These are phyloP conservation scores for Phytophthora tentaculata DNA, from an alignment of 352 stramenopile species.

Conservation along the genomic window DNA sequence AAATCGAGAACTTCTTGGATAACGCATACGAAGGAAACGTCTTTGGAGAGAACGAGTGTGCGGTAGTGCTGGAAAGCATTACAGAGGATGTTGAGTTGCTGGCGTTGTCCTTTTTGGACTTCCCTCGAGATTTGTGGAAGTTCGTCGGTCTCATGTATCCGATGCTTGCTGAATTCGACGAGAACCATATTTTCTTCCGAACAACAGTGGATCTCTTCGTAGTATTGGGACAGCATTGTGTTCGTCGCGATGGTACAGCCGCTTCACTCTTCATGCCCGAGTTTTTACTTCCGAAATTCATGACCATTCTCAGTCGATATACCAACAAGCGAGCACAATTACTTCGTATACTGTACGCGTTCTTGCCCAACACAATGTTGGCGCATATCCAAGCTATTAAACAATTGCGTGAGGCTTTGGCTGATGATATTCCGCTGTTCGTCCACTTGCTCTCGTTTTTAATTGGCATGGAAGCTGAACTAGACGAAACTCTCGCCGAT, in stretches of 20 bases:
- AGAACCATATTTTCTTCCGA: constrained; percentile 52
- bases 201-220: constrained; percentile 41
- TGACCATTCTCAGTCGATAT: constrained; percentile 28
- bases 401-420: constrained; percentile 66
- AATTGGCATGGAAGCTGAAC: constrained; percentile 69
- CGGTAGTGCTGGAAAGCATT: constrained; percentile 45
- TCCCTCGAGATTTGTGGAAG: constrained; percentile 86
- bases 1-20: constrained; percentile 77
- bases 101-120: constrained; percentile 68
- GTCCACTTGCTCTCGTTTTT: constrained; percentile 76
- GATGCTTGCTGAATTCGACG: constrained; percentile 58
- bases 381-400: constrained; percentile 83
- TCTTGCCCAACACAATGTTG: constrained; percentile 55
- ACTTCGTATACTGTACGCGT: constrained; percentile 67
- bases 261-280: constrained; percentile 64
- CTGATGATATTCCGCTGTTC: constrained; percentile 73
- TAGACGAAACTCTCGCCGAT: constrained; percentile 80
- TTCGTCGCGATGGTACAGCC: constrained; percentile 49
- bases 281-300: constrained; percentile 57
- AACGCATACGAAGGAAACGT: constrained; percentile 45
- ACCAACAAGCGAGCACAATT: constrained; percentile 57
- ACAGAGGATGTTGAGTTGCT: constrained; percentile 64
- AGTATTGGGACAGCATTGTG: constrained; percentile 49
- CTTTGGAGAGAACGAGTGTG: constrained; percentile 47
- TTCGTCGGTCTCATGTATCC: constrained; percentile 59